Conservation (phyloP, 495 filamentous ascomycete genomes). For the Aspergillus haitiensis region DNA sequence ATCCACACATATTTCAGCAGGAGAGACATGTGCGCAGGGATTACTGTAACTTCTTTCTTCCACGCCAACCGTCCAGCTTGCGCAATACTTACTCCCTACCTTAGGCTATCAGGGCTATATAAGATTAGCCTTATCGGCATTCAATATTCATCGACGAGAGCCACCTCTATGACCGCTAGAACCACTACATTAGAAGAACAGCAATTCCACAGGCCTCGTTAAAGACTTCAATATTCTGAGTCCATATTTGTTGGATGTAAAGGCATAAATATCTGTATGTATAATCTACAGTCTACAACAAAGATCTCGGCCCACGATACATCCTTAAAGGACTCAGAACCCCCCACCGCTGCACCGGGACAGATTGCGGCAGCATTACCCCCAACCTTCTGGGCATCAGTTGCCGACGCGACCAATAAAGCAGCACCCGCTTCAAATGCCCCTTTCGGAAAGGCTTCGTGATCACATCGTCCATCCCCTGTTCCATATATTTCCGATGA, state of each 20-base stretch:
- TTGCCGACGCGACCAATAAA: conserved; percentile 3
- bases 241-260: neutral
- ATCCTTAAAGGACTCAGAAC: neutral
- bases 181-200: neutral
- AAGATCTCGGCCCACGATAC: conserved; percentile 7
- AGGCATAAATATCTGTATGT: neutral
- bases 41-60: neutral
- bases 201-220: neutral
- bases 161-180: neutral
- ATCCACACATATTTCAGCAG: neutral
- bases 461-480: conserved; percentile 8
- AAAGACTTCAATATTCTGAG: neutral
- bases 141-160: neutral
- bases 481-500: neutral
- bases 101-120: neutral
- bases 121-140: neutral
- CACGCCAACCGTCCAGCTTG: neutral
- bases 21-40: neutral
- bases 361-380: neutral
- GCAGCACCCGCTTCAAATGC: conserved; percentile 12
- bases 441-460: conserved; percentile 12
- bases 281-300: neutral
- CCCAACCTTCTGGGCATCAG: neutral
- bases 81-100: neutral
- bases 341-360: neutral